Percentiles rank a stretch among this genome's conserved stretches.
phyloP scores from a whole-genome alignment of 257 asterid species.

The Solanum chilense region DNA sequence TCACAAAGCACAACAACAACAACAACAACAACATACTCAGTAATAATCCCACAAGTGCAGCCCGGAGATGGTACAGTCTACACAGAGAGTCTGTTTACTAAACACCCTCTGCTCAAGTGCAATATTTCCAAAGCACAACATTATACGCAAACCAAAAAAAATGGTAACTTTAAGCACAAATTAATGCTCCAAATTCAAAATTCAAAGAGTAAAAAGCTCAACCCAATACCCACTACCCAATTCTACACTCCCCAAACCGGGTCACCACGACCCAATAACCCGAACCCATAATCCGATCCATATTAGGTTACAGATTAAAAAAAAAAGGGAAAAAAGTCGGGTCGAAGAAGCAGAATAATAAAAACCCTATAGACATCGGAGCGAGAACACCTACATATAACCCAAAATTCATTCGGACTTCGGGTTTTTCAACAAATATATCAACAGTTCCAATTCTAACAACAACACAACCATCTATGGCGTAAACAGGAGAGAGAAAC shows the following conservation, averaged over 20 bases:
- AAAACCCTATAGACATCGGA: conserved; percentile 4
- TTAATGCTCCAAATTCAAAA: background rate
- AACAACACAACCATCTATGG: background rate
- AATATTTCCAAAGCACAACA: background rate
- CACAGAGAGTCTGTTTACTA: too few species aligned
- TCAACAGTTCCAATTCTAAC: background rate
- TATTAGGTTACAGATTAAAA: background rate
- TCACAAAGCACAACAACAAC: background rate
- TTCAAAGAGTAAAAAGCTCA: background rate
- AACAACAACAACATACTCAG: background rate
- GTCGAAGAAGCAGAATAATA: background rate
- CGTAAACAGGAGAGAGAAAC: background rate
- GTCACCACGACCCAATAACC: conserved; percentile 1
- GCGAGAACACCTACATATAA: background rate
- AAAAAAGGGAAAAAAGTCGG: background rate
- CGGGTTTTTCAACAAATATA: conserved; percentile 1
- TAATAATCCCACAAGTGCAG: background rate
- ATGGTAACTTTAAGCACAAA: background rate
- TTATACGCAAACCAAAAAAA: background rate
- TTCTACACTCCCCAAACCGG: background rate
- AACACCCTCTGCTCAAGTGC: background rate
- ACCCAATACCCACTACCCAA: background rate
- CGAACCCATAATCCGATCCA: conserved; percentile 20
- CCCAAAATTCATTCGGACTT: conserved; percentile 8
- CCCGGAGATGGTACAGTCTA: background rate